A percentile compares a stretch with the other conserved stretches of the same genome.
phyloP scores from a whole-genome alignment of 805 yeast species.

The Schizosaccharomyces octosporus region DNA sequence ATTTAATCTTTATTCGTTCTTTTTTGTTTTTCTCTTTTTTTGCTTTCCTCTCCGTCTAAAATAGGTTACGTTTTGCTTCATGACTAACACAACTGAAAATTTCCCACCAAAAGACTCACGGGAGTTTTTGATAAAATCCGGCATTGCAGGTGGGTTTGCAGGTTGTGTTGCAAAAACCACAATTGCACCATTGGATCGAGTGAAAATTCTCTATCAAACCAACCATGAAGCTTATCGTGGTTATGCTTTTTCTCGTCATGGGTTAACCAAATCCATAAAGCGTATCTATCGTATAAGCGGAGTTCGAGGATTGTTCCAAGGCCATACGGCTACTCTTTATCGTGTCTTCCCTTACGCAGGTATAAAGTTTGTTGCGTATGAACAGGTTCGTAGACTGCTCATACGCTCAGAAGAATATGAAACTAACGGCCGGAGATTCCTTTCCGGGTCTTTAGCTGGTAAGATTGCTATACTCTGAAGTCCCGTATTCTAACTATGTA shows the following conservation, averaged over 20 bases:
- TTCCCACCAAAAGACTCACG: not conserved
- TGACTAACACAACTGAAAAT: not conserved
- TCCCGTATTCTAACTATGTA: not conserved
- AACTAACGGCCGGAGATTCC: constrained; percentile 51
- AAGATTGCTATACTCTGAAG: not conserved
- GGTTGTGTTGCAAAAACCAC: constrained; percentile 91
- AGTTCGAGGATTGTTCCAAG: constrained; percentile 60
- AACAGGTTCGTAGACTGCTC: constrained; percentile 56
- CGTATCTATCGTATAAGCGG: constrained; percentile 52
- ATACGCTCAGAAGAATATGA: constrained; percentile 58
- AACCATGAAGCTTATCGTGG: constrained; percentile 68
- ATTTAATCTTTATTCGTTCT: not conserved
- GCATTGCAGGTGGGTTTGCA: constrained; percentile 83
- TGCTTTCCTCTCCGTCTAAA: not conserved
- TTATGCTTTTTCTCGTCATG: constrained; percentile 57
- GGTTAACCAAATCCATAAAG: constrained; percentile 47
- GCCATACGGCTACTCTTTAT: constrained; percentile 78
- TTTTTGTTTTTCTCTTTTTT: not conserved
- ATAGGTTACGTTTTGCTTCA: not conserved
- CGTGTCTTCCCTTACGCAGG: constrained; percentile 94
- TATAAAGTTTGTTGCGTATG: constrained; percentile 85
- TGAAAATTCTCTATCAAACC: constrained; percentile 85
- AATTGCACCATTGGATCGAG: constrained; percentile 86
- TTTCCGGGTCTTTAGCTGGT: constrained; percentile 83
- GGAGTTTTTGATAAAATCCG: constrained; percentile 62